These are phyloP conservation scores for Vitis amurensis DNA, from an alignment of 164 flowering plant genomes.

Conservation along the genomic window DNA sequence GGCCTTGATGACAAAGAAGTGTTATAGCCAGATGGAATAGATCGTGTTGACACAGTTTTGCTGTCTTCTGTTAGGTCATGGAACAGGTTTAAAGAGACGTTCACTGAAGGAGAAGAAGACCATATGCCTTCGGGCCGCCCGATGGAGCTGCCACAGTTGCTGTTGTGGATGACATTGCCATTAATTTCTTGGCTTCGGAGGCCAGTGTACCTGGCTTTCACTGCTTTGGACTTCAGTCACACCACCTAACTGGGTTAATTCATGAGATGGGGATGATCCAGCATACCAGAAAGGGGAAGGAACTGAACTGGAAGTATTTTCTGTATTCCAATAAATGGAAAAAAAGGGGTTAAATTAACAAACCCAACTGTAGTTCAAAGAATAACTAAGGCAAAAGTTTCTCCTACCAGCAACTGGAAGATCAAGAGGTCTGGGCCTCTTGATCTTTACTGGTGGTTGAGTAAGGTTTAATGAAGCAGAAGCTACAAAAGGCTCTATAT, in stretches of 20 bases:
- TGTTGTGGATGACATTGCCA: slow-evolving; percentile 10
- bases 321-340: slow-evolving; percentile 22
- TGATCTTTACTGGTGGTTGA: slow-evolving; percentile 38
- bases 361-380: not conserved
- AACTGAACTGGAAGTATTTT: slow-evolving; percentile 22
- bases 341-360: not conserved
- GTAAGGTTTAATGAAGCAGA: slow-evolving; percentile 27
- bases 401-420: slow-evolving; percentile 33
- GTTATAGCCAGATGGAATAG: slow-evolving; percentile 7
- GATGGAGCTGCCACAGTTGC: slow-evolving; percentile 16
- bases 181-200: slow-evolving; percentile 27
- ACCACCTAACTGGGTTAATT: slow-evolving; percentile 29
- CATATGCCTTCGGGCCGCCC: slow-evolving; percentile 18
- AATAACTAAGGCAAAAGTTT: not conserved
- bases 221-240: slow-evolving; percentile 35
- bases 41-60: slow-evolving; percentile 15
- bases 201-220: slow-evolving; percentile 39
- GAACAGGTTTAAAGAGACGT: slow-evolving; percentile 32
- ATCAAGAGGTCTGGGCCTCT: slow-evolving; percentile 48
- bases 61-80: slow-evolving; percentile 27
- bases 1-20: slow-evolving; percentile 17
- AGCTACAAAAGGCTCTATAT: slow-evolving; percentile 64
- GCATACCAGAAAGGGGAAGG: slow-evolving; percentile 50
- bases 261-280: slow-evolving; percentile 39
- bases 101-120: slow-evolving; percentile 21